phyloP scores from a whole-genome alignment of 495 filamentous ascomycete genomes.

The Hypoxylon intermedium region DNA sequence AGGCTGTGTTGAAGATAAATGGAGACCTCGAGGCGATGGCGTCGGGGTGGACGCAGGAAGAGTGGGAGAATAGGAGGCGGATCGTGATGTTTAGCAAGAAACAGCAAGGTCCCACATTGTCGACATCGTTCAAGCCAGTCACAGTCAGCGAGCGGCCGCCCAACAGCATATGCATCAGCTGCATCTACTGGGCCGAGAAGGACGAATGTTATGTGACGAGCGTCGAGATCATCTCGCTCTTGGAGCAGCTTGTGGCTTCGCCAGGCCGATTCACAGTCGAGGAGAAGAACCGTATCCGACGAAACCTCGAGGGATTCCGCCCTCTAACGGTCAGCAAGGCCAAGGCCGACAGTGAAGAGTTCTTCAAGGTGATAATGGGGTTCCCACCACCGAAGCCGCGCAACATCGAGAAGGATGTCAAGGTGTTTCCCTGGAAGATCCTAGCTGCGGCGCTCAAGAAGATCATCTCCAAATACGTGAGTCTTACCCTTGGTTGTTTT shows the following conservation, averaged over 20 bases:
- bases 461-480: constrained; percentile 92
- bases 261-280: constrained; percentile 83
- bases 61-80: constrained; percentile 75
- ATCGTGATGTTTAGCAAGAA: constrained; percentile 85
- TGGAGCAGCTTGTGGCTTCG: constrained; percentile 81
- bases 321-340: constrained; percentile 91
- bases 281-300: constrained; percentile 95
- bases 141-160: constrained; percentile 71
- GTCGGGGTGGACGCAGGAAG: constrained; percentile 78
- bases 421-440: constrained; percentile 95
- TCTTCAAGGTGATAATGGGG: constrained; percentile 99
- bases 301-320: constrained; percentile 91
- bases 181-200: constrained; percentile 92
- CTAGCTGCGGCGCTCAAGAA: constrained; percentile 85
- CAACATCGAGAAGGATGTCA: constrained; percentile 98
- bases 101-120: constrained; percentile 77
- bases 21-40: constrained; percentile 84
- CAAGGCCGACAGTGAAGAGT: constrained; percentile 89
- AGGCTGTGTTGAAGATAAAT: constrained; percentile 82
- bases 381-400: constrained; percentile 93
- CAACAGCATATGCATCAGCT: constrained; percentile 85
- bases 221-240: constrained; percentile 91
- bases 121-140: constrained; percentile 74
- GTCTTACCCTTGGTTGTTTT: no score
- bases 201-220: constrained; percentile 90